A percentile compares a stretch with the other conserved stretches of the same genome.
These are phyloP conservation scores for Cryphonectria radicalis DNA, from an alignment of 2,329 filamentous ascomycete species.

Conservation along the genomic window DNA sequence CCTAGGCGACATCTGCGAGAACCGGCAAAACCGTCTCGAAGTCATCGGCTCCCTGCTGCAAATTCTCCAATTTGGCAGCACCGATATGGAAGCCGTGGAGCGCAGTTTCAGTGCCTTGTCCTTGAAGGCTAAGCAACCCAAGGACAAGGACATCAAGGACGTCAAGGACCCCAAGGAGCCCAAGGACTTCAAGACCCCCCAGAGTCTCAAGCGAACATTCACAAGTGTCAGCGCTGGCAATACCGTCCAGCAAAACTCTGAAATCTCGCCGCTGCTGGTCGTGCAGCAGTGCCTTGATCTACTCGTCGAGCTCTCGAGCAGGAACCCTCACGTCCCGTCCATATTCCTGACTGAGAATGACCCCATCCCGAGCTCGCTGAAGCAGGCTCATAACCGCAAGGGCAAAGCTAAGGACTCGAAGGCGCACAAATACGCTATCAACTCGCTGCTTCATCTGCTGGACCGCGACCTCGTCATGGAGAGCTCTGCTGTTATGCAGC, in stretches of 20 bases:
- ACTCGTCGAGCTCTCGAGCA: constrained; percentile 79
- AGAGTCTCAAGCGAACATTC: constrained; percentile 74
- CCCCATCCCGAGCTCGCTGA: constrained; percentile 71
- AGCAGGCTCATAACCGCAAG: constrained; percentile 77
- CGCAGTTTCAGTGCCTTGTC: constrained; percentile 94
- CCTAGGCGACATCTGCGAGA: constrained; percentile 89
- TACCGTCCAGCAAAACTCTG: constrained; percentile 67
- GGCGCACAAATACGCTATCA: constrained; percentile 86
- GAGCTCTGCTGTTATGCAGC: constrained; percentile 95
- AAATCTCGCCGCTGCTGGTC: constrained; percentile 91
- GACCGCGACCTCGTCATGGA: constrained; percentile 97
- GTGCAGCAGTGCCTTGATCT: constrained; percentile 93
- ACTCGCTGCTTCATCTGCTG: constrained; percentile 83
- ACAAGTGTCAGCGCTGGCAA: constrained; percentile 58
- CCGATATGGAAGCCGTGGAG: constrained; percentile 91
- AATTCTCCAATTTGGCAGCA: constrained; percentile 93
- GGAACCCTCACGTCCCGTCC: constrained; percentile 84
- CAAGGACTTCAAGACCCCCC: constrained; percentile 73
- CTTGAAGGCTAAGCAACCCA: constrained; percentile 81
- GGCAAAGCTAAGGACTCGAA: constrained; percentile 86
- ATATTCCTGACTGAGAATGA: constrained; percentile 97
- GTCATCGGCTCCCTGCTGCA: constrained; percentile 91
- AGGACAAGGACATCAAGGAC: constrained; percentile 70
- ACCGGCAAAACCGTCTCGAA: constrained; percentile 92
- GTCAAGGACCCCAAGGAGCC: constrained; percentile 67